phyloP scores from a whole-genome alignment of 1,284 basidiomycete species.

The Leccinum holopus region DNA sequence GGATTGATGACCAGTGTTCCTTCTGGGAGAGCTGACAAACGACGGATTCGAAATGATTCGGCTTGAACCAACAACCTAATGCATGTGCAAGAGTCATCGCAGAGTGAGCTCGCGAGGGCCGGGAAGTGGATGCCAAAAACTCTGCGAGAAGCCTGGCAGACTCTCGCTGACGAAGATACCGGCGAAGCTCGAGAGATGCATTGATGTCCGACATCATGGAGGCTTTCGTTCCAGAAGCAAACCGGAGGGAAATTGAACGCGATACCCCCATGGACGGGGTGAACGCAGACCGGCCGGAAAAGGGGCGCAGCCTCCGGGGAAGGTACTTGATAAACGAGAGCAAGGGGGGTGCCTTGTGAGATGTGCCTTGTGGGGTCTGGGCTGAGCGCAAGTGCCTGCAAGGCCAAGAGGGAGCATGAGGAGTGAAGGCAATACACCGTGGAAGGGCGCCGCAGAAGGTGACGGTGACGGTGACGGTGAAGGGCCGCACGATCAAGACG shows the following conservation, averaged over 20 bases:
- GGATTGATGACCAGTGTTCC: constrained; percentile 51
- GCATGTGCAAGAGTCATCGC: constrained; percentile 48
- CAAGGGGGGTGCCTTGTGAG: constrained; percentile 6
- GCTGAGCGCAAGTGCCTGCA: constrained; percentile 23
- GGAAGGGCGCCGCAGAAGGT: not conserved
- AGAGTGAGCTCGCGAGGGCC: constrained; percentile 42
- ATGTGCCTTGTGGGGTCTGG: constrained; percentile 9
- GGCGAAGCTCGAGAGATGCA: constrained; percentile 27
- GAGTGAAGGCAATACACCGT: constrained; percentile 16
- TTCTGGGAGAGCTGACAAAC: constrained; percentile 46
- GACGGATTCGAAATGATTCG: constrained; percentile 58
- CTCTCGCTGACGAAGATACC: constrained; percentile 39
- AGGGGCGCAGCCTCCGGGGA: not conserved
- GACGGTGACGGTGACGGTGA: no score
- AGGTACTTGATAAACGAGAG: constrained; percentile 3
- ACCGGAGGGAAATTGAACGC: constrained; percentile 25
- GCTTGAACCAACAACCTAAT: constrained; percentile 49
- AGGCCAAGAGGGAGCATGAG: constrained; percentile 23
- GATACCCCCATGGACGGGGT: constrained; percentile 1
- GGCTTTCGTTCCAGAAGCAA: constrained; percentile 22
- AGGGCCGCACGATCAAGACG: no score
- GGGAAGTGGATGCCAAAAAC: constrained; percentile 41
- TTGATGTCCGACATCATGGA: constrained; percentile 21
- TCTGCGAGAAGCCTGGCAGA: constrained; percentile 45
- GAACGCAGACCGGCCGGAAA: not conserved